A percentile compares a stretch with the other conserved stretches of the same genome.
Conservation (phyloP, 441 rosid species). For the Populus hybrid region DNA sequence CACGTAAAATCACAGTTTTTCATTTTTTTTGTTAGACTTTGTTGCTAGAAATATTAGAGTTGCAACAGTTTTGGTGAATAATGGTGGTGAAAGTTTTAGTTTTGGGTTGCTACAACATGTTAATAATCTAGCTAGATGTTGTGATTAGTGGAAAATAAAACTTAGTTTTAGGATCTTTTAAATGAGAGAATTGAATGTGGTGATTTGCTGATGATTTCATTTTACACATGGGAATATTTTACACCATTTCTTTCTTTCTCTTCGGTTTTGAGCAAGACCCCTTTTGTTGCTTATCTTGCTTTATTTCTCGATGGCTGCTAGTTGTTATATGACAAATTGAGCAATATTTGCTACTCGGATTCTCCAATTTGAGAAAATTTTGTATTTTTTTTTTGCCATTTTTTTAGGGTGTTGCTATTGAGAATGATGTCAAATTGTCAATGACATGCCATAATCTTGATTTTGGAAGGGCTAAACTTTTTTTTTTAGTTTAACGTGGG, state of each 20-base stretch:
- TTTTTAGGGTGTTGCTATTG: constrained; percentile 19
- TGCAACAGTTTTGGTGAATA: no score
- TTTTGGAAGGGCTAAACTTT: constrained; percentile 53
- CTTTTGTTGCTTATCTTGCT: neutral
- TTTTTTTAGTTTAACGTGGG: no score
- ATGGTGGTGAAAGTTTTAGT: no score
- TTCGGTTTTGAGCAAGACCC: constrained; percentile 12
- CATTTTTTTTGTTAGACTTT: no score
- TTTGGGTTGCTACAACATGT: no score
- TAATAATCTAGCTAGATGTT: no score
- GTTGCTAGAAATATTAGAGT: no score
- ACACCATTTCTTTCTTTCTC: constrained; percentile 12
- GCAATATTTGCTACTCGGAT: constrained; percentile 15
- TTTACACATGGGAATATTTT: neutral
- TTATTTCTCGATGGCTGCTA: neutral
- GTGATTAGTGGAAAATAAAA: no score
- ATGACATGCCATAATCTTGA: constrained; percentile 63
- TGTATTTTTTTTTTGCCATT: neutral
- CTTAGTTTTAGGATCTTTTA: no score
- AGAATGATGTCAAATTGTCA: constrained; percentile 46
- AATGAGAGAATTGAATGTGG: no score
- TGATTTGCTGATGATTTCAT: no score
- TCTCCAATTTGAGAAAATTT: constrained; percentile 1
- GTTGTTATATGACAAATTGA: constrained; percentile 20
- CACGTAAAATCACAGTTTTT: no score